Percentiles rank a stretch among this genome's conserved stretches.
These are phyloP conservation scores for Fraxinus americana DNA, from an alignment of 257 asterid species.

Conservation along the genomic window DNA sequence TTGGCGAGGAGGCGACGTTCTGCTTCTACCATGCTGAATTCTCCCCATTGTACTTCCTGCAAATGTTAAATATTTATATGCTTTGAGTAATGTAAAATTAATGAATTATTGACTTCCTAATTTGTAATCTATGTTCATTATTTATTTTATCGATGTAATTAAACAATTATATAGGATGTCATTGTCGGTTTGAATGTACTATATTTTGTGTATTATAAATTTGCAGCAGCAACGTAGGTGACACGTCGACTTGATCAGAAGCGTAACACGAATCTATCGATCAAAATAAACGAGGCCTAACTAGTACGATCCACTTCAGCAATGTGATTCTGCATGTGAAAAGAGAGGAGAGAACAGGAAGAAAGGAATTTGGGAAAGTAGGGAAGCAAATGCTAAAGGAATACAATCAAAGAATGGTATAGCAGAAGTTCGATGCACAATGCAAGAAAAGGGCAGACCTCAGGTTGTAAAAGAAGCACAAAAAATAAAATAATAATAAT, in stretches of 20 bases:
- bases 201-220: no score
- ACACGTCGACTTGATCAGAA: no score
- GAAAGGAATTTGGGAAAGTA: constrained; percentile 31
- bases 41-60: constrained; percentile 64
- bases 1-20: constrained; percentile 78
- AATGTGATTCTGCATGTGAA: background rate
- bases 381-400: constrained; percentile 21
- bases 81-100: no score
- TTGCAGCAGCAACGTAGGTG: no score
- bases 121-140: no score
- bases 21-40: constrained; percentile 79
- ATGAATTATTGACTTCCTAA: no score
- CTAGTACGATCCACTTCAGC: background rate
- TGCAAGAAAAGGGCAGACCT: background rate
- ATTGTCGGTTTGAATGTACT: no score
- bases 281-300: background rate
- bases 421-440: background rate
- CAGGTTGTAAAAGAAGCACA: background rate
- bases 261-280: no score
- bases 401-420: constrained; percentile 31
- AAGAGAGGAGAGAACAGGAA: constrained; percentile 6
- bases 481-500: no score
- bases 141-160: no score
- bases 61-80: background rate
- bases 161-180: no score